A percentile compares a stretch with the other conserved stretches of the same genome.
These are phyloP conservation scores for Aspergillus tamarii DNA, from an alignment of 2,329 filamentous ascomycete genomes.

Conservation along the genomic window DNA sequence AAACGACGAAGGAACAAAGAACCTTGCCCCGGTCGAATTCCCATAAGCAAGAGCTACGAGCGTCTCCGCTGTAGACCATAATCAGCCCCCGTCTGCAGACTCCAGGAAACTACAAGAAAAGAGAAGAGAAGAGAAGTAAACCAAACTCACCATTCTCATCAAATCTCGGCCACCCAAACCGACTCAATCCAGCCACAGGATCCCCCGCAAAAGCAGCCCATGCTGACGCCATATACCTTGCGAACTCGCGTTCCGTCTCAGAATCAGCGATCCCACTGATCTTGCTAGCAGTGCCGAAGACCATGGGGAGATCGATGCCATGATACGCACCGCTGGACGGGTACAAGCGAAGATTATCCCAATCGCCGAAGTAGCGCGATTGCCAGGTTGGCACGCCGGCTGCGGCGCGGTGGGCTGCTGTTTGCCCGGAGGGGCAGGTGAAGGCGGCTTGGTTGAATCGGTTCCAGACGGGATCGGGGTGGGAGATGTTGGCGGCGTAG, in stretches of 20 bases:
- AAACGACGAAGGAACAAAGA: conserved; percentile 21
- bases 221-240: conserved; percentile 43
- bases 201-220: conserved; percentile 45
- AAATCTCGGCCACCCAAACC: conserved; percentile 44
- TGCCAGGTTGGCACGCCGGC: conserved; percentile 47
- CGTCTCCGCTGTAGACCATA: conserved; percentile 17
- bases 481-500: conserved; percentile 42
- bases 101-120: no score
- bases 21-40: conserved; percentile 13
- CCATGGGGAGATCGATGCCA: no score
- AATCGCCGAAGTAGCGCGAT: conserved; percentile 55
- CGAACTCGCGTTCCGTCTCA: conserved; percentile 35
- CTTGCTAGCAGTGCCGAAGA: no score
- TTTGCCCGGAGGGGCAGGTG: conserved; percentile 49
- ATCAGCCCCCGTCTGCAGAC: neutral
- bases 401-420: conserved; percentile 39
- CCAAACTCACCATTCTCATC: conserved; percentile 20
- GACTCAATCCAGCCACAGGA: conserved; percentile 32
- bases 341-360: conserved; percentile 53
- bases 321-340: conserved; percentile 34
- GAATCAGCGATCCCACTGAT: conserved; percentile 35
- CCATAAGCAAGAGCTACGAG: conserved; percentile 30
- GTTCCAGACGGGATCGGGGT: conserved; percentile 43
- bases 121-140: neutral
- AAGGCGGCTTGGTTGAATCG: conserved; percentile 51